Conservation (phyloP, 2,329 filamentous ascomycete species). For the Fusarium aywerte region DNA sequence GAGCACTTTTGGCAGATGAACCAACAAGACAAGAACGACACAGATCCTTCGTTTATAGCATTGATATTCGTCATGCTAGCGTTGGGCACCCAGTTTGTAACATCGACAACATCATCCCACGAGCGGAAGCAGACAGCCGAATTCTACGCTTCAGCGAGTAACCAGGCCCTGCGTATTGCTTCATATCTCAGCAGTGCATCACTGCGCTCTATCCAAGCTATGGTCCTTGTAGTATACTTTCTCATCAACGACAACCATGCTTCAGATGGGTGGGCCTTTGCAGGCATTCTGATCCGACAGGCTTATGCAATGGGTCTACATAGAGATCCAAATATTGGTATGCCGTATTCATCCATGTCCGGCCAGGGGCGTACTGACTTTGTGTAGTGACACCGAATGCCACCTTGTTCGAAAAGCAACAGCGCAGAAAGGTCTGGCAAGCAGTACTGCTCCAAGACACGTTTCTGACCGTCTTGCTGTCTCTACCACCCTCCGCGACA, state of each 20-base stretch:
- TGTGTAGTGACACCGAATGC: slow-evolving; percentile 69
- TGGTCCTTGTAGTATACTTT: slow-evolving; percentile 84
- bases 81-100: slow-evolving; percentile 81
- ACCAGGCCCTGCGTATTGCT: slow-evolving; percentile 79
- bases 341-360: slow-evolving; percentile 8
- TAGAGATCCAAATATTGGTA: slow-evolving; percentile 79
- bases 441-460: slow-evolving; percentile 84
- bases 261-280: slow-evolving; percentile 85
- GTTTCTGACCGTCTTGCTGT: slow-evolving; percentile 80
- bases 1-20: slow-evolving; percentile 78
- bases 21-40: slow-evolving; percentile 65
- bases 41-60: slow-evolving; percentile 76
- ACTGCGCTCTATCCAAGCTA: slow-evolving; percentile 78
- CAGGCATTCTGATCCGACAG: slow-evolving; percentile 79
- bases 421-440: slow-evolving; percentile 83
- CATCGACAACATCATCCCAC: slow-evolving; percentile 61
- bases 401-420: slow-evolving; percentile 77
- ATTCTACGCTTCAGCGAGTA: slow-evolving; percentile 82
- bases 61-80: slow-evolving; percentile 82
- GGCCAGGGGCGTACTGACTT: slow-evolving; percentile 35
- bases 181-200: slow-evolving; percentile 82
- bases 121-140: slow-evolving; percentile 81
- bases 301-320: slow-evolving; percentile 85
- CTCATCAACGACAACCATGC: slow-evolving; percentile 88
- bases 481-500: slow-evolving; percentile 79